Base-by-base conservation (phyloP, 176 grass and related monocot genomes). In the Microstegium vimineum region DNA sequence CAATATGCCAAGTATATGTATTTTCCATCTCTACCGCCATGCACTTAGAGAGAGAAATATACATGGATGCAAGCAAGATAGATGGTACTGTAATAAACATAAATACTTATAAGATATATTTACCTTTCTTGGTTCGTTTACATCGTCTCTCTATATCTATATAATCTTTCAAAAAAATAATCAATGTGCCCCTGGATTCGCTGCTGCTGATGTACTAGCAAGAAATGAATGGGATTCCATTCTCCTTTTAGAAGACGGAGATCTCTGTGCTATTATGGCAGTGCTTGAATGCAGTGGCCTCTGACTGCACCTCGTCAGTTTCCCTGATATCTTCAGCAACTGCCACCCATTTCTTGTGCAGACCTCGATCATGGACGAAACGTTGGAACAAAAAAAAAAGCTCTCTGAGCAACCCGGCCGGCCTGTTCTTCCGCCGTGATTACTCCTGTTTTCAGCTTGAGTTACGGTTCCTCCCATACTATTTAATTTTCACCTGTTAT, bases 201-300 rank as follows among this genome's bases (percentile, higher is more conserved):
- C 11, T 25, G 3, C 11, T 25, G 62, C 52, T 37, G 63, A 52
- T 80, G 34, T 31, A 33, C 5, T 69, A 67, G 77, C 4, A 69
- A 14, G 63, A 68, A 80, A 18, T 80, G 13, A 80, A 80, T 80
- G 77, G 22, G 78, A 54, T 69, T 54, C 7, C 22, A 35, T 65
- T 10, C 20, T 80, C 2, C 22, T 37, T 67, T 68, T 69, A 56
- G 63, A 23, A 38, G 64, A 80, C 4, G 16, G 37, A 41, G 4
- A 68, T 56, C 2, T 80, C 12, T 75, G 8, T 12, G 8, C 34
- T 18, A 5, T 80, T 68, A 80, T 54, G 30, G 77, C 18, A 68
- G 42, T 36, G 42, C 12, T 17, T 79, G 13, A 66, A 79, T 67
- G 73, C 32, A 35, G 33, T 59, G 33, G 14, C 52, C 47, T 67